Evolutionary conservation across 192 early-diverging fungal genomes (phyloP), one percentile per base, ranked within the genome.

Genomic region (Coemansia asiatica): DNA sequence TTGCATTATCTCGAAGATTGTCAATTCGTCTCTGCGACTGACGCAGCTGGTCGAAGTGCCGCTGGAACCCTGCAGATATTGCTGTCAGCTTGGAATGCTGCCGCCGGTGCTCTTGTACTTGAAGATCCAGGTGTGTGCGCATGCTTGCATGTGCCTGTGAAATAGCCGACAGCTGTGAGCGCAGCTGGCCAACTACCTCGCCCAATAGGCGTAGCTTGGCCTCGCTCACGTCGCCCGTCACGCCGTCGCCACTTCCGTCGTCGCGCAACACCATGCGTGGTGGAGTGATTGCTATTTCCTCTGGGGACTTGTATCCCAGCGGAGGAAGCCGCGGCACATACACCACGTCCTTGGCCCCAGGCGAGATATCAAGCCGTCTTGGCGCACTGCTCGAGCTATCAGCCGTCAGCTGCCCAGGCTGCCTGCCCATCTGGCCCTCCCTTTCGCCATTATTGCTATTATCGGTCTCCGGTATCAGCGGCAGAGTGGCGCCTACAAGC

Each of bases 401-500:
- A 18, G 55, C 57, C 6, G 19, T 54, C 22, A 27, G 59, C 18
- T 44, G 56, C 16, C 4, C 31, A 19, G 35, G 21, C n/a, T 18
- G 7, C 31, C 15, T 16, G 25, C n/a, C 23, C 2, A 26, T 18
- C 38, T 7, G 31, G 13, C 5, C 12, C n/a, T 46, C 23, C 8
- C 7, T 46, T 21, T 27, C 51, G 31, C 36, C 54, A 22, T 29
- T 15, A 12, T 57, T 68, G 18, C 22, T 15, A 12, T 57, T 68
- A 16, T 54, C 44, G 6, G 53, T 4, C 25, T 66, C 67, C 8
- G 44, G 47, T 35, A 51, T 53, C 51, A 72, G 51, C n/a, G 83
- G 72, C 44, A 88, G 66, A 55, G 83, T 55, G 21, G 85, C 61
- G 22, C 88, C 87, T 49, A 87, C 76, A 2, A 90, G 67, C 46